Base-by-base conservation (phyloP, 176 grass and related monocot species). In the Sorghum bicolor region DNA sequence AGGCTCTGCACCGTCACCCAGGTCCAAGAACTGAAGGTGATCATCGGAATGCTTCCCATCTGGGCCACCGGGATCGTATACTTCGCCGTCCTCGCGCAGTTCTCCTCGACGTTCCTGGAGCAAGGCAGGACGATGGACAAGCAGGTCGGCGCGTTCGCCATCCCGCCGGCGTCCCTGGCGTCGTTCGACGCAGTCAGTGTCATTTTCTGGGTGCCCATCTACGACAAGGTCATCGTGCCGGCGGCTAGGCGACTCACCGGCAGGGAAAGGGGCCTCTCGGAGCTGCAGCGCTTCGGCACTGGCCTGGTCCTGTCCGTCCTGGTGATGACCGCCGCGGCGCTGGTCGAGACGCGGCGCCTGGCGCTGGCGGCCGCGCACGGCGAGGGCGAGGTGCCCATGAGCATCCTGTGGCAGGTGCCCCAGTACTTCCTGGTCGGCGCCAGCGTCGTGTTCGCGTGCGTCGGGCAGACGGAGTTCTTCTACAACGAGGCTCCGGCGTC, bases 161-260 rank as follows among this genome's bases (percentile, higher is more conserved):
- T 97, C 40, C 94, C 94, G 5, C 87, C 94, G 12, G 94, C 94
- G 40, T 97, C 94, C 66, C 85, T 97, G 24, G 88, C 89, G 2
- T 92, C 87, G n/a, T 94, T 94, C 55, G 94, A 97, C 74, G 87
- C 87, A 19, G 83, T 92, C 34, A 97, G 91, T 67, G 94, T 97
- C 48, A 77, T 94, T 48, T 22, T 88, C 66, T 94, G 87, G 87
- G 87, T 97, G 53, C 91, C 94, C 5, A 1, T 97, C 71, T 97
- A 97, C 69, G 94, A 97, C 38, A 70, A 79, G 43, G 53, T 97
- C 43, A 85, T 97, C 76, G 76, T 94, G 69, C 94, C 87, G 6
- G 40, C 76, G 8, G 89, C 71, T 4, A 43, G 91, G 79, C 84
- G 70, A 24, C 80, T 94, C 80, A 94, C 89, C 10, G 85, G 91